Conservation (phyloP, 108 stramenopile genomes). For the Aurantiochytrium sp. region DNA sequence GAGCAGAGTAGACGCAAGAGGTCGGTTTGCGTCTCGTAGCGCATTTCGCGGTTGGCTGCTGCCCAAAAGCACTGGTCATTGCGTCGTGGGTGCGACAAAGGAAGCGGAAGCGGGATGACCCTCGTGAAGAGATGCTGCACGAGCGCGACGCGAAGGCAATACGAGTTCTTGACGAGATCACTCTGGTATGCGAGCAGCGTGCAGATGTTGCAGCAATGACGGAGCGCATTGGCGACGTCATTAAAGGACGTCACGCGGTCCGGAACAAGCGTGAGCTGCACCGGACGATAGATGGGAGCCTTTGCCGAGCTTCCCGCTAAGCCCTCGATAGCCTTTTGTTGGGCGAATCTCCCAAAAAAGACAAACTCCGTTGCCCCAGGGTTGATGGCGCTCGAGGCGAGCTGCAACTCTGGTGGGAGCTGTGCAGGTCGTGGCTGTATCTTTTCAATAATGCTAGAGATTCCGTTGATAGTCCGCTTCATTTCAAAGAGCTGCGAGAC, state of each 20-base stretch:
- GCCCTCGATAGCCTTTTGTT: neutral
- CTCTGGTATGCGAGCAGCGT: conserved; percentile 88
- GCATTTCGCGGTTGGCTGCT: conserved; percentile 58
- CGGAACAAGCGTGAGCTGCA: neutral
- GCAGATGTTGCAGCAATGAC: conserved; percentile 80
- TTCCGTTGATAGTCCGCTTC: neutral
- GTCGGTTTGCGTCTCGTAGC: conserved; percentile 65
- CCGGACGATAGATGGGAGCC: conserved; percentile 1
- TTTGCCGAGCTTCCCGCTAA: neutral
- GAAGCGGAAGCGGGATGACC: conserved; percentile 80
- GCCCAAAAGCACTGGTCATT: conserved; percentile 86
- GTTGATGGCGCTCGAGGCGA: neutral
- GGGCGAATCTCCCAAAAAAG: neutral
- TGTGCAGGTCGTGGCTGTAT: neutral
- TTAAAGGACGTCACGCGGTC: neutral
- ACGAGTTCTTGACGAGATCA: conserved; percentile 83
- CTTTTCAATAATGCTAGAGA: neutral
- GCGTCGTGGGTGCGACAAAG: conserved; percentile 50
- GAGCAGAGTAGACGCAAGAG: conserved; percentile 36
- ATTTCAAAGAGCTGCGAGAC: neutral
- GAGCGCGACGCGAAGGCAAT: conserved; percentile 84
- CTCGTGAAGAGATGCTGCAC: conserved; percentile 85
- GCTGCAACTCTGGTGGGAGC: neutral
- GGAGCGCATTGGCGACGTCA: conserved; percentile 62
- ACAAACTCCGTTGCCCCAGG: neutral